Percentiles rank a stretch among this genome's conserved stretches.
Evolutionary conservation across 371 early-diverging fungal genomes (phyloP).

Genomic region (Paraphysoderma sedebokerense): DNA sequence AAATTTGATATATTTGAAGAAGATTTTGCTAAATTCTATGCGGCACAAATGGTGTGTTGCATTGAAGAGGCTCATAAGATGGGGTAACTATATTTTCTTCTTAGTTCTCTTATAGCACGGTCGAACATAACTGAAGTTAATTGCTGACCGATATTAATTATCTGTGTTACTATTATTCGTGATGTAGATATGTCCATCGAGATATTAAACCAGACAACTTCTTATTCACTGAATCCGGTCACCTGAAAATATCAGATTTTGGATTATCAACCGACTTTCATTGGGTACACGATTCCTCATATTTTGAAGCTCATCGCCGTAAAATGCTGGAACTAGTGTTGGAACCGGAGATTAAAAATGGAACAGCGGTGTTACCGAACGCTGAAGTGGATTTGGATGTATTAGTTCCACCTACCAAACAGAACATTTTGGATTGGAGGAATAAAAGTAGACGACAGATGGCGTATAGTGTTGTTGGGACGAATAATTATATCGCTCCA

Average conservation of each 20-base stretch:
- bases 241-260: conserved; percentile 41
- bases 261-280: conserved; percentile 29
- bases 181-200: conserved; percentile 20
- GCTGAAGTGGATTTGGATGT: too few relatives aligned
- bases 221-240: conserved; percentile 23
- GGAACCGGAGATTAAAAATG: too few relatives aligned
- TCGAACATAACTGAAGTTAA: too few relatives aligned
- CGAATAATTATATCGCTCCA: conserved; percentile 67
- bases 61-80: conserved; percentile 22
- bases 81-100: conserved; percentile 6
- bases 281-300: background rate
- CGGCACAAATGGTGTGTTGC: conserved; percentile 21
- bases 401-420: conserved; percentile 25
- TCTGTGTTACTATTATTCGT: too few relatives aligned
- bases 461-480: conserved; percentile 63
- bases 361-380: too few relatives aligned
- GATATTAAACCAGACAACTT: conserved; percentile 44
- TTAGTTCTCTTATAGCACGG: too few relatives aligned
- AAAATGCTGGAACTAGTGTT: background rate
- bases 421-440: conserved; percentile 35
- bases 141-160: too few relatives aligned
- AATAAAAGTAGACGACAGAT: conserved; percentile 29
- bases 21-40: conserved; percentile 18
- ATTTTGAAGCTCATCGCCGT: background rate
- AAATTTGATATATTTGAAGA: conserved; percentile 19